Base-by-base conservation (phyloP, 352 stramenopile species). In the Blastocystis sp. region DNA sequence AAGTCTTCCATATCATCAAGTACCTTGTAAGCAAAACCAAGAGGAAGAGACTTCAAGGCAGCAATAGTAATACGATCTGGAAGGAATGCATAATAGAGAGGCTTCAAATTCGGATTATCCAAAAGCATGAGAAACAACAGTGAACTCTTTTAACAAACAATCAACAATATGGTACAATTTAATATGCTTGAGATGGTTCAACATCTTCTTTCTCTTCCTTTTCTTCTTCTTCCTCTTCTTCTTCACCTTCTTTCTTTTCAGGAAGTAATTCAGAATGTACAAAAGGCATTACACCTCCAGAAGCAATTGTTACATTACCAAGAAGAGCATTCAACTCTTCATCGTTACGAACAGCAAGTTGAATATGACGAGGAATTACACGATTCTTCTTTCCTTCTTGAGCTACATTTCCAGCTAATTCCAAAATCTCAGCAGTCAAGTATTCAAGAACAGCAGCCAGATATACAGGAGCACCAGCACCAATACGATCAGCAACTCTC, bases 261-360 rank as follows among this genome's bases (percentile, higher is more conserved):
- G 93, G 93, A 73, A 96, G 89, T 46, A 93, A 90, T 56, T 97
- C 93, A 14, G 92, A 92, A 90, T 98, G 94, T 88, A 98, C 97
- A 90, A 93, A 93, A 35, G 91, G 91, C 87, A 93, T 90, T 21
- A 93, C 91, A 92, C 91, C 91, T 65, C 91, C 91, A 9, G 92
- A 92, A 46, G 95, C 94, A 90, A 97, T 98, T 58, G 94, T 98
- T 35, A 97, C 94, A 78, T 92, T 90, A 86, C 94, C 94, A 1
- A 98, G 90, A 57, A 97, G 90, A 89, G 96, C 96, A 92, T 97
- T 97, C 88, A 97, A 90, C 90, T 97, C 95, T 90, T 97, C 95
- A 89, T 98, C 94, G 86, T 96, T 96, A 88, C 94, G 94, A 4
- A 97, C 92, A 46, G 94, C 94, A 77, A 97, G 91, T 91, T 97